Evolutionary conservation across 2,329 filamentous ascomycete genomes (phyloP).

Genomic region (Fusarium multiceps): DNA sequence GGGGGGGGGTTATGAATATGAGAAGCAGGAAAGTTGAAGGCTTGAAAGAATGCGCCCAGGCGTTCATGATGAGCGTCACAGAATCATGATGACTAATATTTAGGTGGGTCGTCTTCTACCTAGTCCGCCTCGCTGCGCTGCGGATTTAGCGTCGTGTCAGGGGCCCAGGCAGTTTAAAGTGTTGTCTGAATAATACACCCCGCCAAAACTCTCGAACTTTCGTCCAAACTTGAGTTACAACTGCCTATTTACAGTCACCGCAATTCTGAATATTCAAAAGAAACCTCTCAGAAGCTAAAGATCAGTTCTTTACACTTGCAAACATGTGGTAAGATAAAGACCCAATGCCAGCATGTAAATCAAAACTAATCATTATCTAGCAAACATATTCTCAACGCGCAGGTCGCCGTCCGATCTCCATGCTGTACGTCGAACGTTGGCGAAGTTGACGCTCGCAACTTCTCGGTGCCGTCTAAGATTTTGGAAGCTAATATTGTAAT

Average conservation of each 20-base stretch:
- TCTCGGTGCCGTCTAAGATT: background rate
- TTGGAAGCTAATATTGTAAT: background rate
- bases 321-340: conserved; percentile 54
- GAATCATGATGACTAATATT: conserved; percentile 32
- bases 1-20: background rate
- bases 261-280: background rate
- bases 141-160: conserved; percentile 16
- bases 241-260: background rate
- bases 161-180: conserved; percentile 6
- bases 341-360: background rate
- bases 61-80: conserved; percentile 25
- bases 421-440: conserved; percentile 75
- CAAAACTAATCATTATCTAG: conserved; percentile 58
- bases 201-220: conserved; percentile 31
- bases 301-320: background rate
- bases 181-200: conserved; percentile 34
- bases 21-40: background rate
- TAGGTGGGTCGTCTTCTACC: background rate
- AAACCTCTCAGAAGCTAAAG: background rate
- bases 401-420: conserved; percentile 93
- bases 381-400: conserved; percentile 98
- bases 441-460: background rate
- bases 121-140: background rate
- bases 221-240: conserved; percentile 14
- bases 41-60: conserved; percentile 5